Evolutionary conservation across 2,329 filamentous ascomycete species (phyloP).

Genomic region (Colletotrichum sp.): DNA sequence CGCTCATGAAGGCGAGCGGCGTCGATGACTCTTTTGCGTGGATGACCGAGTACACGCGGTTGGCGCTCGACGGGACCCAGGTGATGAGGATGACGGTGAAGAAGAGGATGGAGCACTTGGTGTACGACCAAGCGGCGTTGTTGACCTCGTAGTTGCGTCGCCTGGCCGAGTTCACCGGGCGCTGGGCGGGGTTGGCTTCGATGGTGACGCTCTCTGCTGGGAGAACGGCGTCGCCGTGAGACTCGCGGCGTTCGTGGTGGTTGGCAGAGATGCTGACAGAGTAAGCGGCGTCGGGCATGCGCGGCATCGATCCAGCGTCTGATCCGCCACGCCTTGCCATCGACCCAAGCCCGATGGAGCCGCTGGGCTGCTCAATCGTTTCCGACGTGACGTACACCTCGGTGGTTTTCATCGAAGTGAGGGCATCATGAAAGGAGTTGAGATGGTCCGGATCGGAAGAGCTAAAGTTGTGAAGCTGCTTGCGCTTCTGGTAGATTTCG

Average conservation of each 20-base stretch:
- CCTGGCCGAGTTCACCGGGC: constrained; percentile 31
- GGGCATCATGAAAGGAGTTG: constrained; percentile 45
- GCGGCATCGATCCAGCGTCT: background rate
- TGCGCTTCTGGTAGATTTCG: constrained; percentile 71
- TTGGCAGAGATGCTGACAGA: constrained; percentile 50
- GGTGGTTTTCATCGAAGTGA: constrained; percentile 60
- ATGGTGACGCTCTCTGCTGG: constrained; percentile 30
- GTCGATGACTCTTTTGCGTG: constrained; percentile 57
- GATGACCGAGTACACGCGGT: constrained; percentile 74
- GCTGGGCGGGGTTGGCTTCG: constrained; percentile 23
- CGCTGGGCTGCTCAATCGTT: constrained; percentile 29
- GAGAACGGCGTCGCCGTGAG: constrained; percentile 28
- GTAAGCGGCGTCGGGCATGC: constrained; percentile 32
- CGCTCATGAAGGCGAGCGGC: constrained; percentile 71
- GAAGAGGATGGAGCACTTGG: constrained; percentile 74
- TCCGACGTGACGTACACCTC: constrained; percentile 70
- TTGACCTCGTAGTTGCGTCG: constrained; percentile 57
- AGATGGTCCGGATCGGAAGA: constrained; percentile 48
- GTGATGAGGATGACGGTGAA: constrained; percentile 75
- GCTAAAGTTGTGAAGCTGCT: constrained; percentile 62
- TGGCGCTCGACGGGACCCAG: constrained; percentile 79
- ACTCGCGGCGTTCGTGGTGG: constrained; percentile 24
- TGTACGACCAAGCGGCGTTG: constrained; percentile 71
- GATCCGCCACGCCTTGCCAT: constrained; percentile 30
- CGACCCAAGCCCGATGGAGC: constrained; percentile 36